Conservation (phyloP, 345 rosid species). For the Noccaea caerulescens region DNA sequence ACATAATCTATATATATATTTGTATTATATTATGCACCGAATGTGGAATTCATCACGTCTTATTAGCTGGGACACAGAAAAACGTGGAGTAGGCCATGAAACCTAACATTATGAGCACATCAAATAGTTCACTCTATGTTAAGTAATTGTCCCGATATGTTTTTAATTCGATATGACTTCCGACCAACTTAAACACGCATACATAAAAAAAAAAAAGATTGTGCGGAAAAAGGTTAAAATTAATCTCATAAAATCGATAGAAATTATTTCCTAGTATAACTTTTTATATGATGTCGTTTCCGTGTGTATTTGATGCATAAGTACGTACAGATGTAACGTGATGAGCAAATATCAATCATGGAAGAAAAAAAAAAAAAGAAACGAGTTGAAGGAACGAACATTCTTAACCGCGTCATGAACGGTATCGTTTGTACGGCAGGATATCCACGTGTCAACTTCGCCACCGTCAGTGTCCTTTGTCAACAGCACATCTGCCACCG, state of each 20-base stretch:
- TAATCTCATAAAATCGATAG: no score
- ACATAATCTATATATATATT: slow-evolving; percentile 14
- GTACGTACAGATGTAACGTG: slow-evolving; percentile 6
- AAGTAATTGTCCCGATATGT: background rate
- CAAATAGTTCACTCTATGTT: background rate
- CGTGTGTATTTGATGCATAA: no score
- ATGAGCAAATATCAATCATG: background rate
- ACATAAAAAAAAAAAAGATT: no score
- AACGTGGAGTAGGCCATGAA: slow-evolving; percentile 29
- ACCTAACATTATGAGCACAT: slow-evolving; percentile 6
- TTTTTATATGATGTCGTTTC: no score
- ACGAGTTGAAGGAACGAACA: slow-evolving; percentile 47
- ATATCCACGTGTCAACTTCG: slow-evolving; percentile 63
- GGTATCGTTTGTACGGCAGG: slow-evolving; percentile 64
- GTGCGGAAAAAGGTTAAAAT: no score
- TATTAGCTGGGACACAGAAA: slow-evolving; percentile 14
- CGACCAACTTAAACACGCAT: background rate
- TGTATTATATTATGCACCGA: background rate
- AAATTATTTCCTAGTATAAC: no score
- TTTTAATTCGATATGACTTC: background rate
- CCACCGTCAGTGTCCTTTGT: slow-evolving; percentile 50
- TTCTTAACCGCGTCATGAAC: slow-evolving; percentile 76
- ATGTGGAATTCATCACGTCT: slow-evolving; percentile 12
- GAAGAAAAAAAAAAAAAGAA: background rate
- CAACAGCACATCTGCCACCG: slow-evolving; percentile 73